Base-by-base conservation (phyloP, 164 flowering plant species). In the Taxillus chinensis region DNA sequence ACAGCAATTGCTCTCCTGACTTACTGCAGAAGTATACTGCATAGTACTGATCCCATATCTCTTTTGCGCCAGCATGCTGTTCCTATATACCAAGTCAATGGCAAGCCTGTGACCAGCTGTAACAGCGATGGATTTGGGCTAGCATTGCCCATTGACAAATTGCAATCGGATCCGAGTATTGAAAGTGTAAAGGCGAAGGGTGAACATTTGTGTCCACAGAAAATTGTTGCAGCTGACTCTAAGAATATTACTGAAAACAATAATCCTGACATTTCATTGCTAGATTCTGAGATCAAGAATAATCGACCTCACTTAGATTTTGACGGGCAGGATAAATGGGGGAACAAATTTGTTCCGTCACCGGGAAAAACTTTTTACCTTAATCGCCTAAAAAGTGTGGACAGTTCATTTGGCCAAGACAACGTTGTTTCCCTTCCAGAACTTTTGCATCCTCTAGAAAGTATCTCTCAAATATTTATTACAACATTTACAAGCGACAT, bases 401-500 rank as follows among this genome's bases (percentile, higher is more conserved):
- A 68, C 37, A 39, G 60, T 55, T 70, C 71, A 5, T 45, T 27
- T 13, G 74, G 60, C 53, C 66, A 62, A 55, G 70, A 67, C 45
- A 45, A 62, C 62, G 76, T 62, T 52, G 78, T 91, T 43, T 82
- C 92, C 59, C 75, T 91, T 74, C 87, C 81, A 42, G 95, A 89
- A 64, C 89, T 91, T 66, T 69, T 91, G 60, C 53, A 82, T 78
- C 98, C 98, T 39, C 75, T 91, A 54, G 79, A 82, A 71, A 82
- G 77, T 73, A 77, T 91, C 62, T 62, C 68, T 1, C 74, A 73
- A 54, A 71, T 91, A 57, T 91, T 91, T 59, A 75, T 86, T 68
- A 90, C 96, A 50, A 91, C 98, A 48, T 91, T 91, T 69, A 91
- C 98, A 2, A 73, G 84, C 63, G 95, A 91, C 62, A 70, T 87